phyloP scores from a whole-genome alignment of 345 rosid species.

The Sonneratia alba region DNA sequence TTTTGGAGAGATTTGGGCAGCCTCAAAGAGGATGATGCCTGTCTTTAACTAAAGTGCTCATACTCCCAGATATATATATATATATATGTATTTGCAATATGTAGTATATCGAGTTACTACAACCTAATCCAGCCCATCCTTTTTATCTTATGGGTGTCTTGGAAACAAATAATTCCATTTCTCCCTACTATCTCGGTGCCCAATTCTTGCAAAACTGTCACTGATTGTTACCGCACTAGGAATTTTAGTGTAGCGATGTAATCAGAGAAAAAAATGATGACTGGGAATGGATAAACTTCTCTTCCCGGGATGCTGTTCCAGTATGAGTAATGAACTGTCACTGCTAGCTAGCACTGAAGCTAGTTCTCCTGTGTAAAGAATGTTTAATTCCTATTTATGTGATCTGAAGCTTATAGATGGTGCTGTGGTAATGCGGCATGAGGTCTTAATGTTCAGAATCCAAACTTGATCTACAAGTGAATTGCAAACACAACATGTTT shows the following conservation, averaged over 20 bases:
- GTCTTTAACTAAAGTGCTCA: not conserved
- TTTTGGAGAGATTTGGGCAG: constrained; percentile 33
- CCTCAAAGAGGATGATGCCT: constrained; percentile 4
- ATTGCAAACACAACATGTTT: no score
- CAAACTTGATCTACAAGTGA: no score
- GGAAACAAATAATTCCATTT: not conserved
- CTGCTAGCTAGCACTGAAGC: no score
- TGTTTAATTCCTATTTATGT: no score
- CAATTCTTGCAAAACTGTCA: not conserved
- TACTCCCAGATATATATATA: not conserved
- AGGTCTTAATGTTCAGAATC: no score
- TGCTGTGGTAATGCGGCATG: no score
- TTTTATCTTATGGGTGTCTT: constrained; percentile 2
- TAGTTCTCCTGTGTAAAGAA: no score
- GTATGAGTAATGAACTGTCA: not conserved
- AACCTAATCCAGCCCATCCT: not conserved
- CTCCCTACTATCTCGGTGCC: not conserved
- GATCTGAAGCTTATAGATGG: no score
- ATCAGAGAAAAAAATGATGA: not conserved
- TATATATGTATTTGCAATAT: not conserved
- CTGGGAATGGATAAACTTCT: not conserved
- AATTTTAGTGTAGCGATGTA: not conserved
- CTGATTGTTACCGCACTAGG: not conserved
- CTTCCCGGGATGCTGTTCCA: not conserved
- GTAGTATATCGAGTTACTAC: not conserved